Conservation (phyloP, 2,329 filamentous ascomycete genomes). For the Aspergillus pseudoviridinutans region DNA sequence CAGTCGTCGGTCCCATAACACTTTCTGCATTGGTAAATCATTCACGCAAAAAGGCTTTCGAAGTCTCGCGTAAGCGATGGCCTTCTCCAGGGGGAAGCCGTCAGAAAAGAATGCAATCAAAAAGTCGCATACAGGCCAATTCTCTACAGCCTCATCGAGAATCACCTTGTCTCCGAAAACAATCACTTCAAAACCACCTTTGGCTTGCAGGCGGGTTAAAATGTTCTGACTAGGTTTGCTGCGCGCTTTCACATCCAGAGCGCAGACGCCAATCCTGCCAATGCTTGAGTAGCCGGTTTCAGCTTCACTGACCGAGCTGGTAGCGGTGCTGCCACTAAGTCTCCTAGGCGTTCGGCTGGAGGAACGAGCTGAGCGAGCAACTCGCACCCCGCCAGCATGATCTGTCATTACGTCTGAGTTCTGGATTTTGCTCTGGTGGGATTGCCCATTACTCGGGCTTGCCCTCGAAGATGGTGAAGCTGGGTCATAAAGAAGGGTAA, state of each 20-base stretch:
- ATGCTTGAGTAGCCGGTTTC: slow-evolving; percentile 50
- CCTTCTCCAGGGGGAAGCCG: slow-evolving; percentile 94
- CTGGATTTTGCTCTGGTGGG: slow-evolving; percentile 13
- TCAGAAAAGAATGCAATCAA: slow-evolving; percentile 98
- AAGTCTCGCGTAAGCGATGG: slow-evolving; percentile 88
- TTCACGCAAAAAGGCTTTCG: slow-evolving; percentile 97
- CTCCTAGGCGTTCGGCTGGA: slow-evolving; percentile 68
- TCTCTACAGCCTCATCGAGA: slow-evolving; percentile 90
- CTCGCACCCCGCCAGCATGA: slow-evolving; percentile 32
- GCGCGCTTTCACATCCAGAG: slow-evolving; percentile 88
- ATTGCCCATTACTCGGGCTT: slow-evolving; percentile 7
- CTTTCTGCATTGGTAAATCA: slow-evolving; percentile 93
- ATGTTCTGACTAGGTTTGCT: slow-evolving; percentile 98
- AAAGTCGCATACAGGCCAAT: slow-evolving; percentile 95
- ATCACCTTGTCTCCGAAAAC: slow-evolving; percentile 99
- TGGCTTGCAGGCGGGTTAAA: slow-evolving; percentile 82
- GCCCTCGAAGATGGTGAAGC: slow-evolving; percentile 11
- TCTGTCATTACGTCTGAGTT: slow-evolving; percentile 23
- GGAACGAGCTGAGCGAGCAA: slow-evolving; percentile 44
- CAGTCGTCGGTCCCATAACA: slow-evolving; percentile 90
- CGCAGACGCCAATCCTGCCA: slow-evolving; percentile 84
- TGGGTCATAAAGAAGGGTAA: slow-evolving; percentile 14
- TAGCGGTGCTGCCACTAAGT: slow-evolving; percentile 76
- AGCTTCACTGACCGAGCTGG: slow-evolving; percentile 67
- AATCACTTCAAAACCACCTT: slow-evolving; percentile 90